Conservation (phyloP, 768 basidiomycete genomes). For the Mrakia gelida region DNA sequence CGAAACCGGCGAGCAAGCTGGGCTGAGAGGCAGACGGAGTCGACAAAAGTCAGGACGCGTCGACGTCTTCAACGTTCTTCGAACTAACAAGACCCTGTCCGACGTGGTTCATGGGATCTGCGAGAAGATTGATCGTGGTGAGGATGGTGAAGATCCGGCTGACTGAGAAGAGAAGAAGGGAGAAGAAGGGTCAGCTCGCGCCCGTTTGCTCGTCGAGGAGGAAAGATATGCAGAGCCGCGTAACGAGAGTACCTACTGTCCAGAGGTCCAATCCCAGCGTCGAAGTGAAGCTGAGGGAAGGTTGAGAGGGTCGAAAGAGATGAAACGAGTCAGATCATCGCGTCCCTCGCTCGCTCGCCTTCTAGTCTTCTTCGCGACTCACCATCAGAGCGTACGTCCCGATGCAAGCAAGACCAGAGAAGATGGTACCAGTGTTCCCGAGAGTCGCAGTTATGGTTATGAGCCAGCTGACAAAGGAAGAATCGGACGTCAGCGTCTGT, state of each 20-base stretch:
- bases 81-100: background rate
- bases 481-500: too few species aligned
- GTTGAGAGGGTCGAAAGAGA: too few species aligned
- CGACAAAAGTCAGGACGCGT: too few species aligned
- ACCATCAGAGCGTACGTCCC: constrained; percentile 17
- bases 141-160: background rate
- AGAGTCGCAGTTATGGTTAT: background rate
- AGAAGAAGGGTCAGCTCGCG: background rate
- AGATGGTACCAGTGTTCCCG: background rate
- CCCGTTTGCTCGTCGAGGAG: too few species aligned
- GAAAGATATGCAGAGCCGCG: background rate
- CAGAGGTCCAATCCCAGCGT: too few species aligned
- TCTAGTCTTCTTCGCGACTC: too few species aligned
- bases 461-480: background rate
- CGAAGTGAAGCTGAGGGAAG: too few species aligned
- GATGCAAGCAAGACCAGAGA: constrained; percentile 9
- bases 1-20: constrained; percentile 11
- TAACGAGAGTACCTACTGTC: background rate
- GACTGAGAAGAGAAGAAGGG: too few species aligned
- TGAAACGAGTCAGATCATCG: too few species aligned
- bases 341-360: background rate
- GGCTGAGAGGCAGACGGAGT: background rate
- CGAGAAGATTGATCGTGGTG: constrained; percentile 11
- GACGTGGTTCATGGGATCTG: constrained; percentile 3
- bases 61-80: too few species aligned